Base-by-base conservation (phyloP, 345 rosid genomes). In the Balakata baccata region DNA sequence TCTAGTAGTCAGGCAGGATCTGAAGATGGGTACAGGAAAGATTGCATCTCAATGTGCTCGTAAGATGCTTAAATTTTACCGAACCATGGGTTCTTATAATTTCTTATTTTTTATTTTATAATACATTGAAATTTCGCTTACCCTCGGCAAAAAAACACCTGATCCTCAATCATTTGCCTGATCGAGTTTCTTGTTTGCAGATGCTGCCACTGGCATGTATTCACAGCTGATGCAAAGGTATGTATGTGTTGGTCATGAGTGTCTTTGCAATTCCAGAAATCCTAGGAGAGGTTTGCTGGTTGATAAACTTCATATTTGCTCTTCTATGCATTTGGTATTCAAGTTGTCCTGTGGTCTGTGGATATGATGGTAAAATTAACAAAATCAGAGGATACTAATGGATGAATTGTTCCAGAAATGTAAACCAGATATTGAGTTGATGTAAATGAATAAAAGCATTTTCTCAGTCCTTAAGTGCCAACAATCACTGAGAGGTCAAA, bases 181-280 rank as follows among this genome's bases (percentile, higher is more conserved):
- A 66, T 11, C 75, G 73, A 72, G 50, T 41, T 51, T 78, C 17
- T 34, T 18, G 62, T 73, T 60, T 79, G 77, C 83, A 94, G 98
- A 94, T 84, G 98, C 97, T 69, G 96, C 96, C 74, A 90, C 94
- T 22, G 96, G 98, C 75, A 84, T 90, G 86, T 94, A 90, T 78
- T 85, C 97, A 50, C 89, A 90, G 74, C 75, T 94, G 73, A 83
- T 91, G 85, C 89, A 82, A 54, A 94, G 97, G 97, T 94, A 78
- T 25, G 69, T 59, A 3, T 1, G 39, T 46, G 52, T 59, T 43
- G 57, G 38, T 71, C 52, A 71, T 29, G 12, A 37, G 12, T 43
- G 10, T 63, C 34, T 22, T 17, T 18, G 23, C 14, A 12, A 39
- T 29, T 62, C 34, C 50, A 43, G 1, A 18, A 18, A 53, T 14